A percentile compares a stretch with the other conserved stretches of the same genome.
Evolutionary conservation across 2,329 filamentous ascomycete species (phyloP).

Genomic region (Alternaria sp.): DNA sequence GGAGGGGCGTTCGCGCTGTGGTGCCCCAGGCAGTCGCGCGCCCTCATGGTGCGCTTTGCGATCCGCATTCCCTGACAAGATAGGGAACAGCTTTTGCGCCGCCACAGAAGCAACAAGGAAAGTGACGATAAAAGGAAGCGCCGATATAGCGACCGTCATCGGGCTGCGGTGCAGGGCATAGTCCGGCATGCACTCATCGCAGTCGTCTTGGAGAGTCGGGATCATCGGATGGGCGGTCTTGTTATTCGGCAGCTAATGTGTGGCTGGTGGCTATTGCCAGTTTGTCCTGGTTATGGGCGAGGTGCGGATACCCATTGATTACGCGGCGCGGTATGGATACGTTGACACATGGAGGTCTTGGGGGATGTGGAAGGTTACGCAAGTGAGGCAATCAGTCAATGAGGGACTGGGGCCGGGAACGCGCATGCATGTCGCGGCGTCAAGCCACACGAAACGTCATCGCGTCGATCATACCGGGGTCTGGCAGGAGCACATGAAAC

Average conservation of each 20-base stretch:
- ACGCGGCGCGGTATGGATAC: slow-evolving; percentile 15
- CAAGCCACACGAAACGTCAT: slow-evolving; percentile 29
- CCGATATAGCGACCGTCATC: slow-evolving; percentile 64
- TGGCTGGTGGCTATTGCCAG: slow-evolving; percentile 25
- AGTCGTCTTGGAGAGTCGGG: slow-evolving; percentile 53
- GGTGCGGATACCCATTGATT: slow-evolving; percentile 35
- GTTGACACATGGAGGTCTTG: slow-evolving; percentile 9
- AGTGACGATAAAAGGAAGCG: slow-evolving; percentile 72
- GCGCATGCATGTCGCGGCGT: slow-evolving; percentile 22
- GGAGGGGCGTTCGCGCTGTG: slow-evolving; percentile 29
- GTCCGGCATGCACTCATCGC: slow-evolving; percentile 65
- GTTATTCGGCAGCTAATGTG: slow-evolving; percentile 8
- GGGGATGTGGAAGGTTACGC: slow-evolving; percentile 1
- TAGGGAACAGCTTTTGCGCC: slow-evolving; percentile 72
- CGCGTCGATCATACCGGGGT: slow-evolving; percentile 24
- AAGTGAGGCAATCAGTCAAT: slow-evolving; percentile 16
- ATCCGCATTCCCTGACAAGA: slow-evolving; percentile 64
- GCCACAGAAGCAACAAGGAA: slow-evolving; percentile 71
- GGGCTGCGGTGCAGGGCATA: slow-evolving; percentile 52
- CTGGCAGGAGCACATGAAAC: background rate
- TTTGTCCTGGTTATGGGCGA: slow-evolving; percentile 18
- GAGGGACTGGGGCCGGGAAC: slow-evolving; percentile 20
- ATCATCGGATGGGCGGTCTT: slow-evolving; percentile 33
- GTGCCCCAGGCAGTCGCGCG: slow-evolving; percentile 60
- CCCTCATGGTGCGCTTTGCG: slow-evolving; percentile 68